Conservation (phyloP, 352 stramenopile species). For the Globisporangium alternatum region DNA sequence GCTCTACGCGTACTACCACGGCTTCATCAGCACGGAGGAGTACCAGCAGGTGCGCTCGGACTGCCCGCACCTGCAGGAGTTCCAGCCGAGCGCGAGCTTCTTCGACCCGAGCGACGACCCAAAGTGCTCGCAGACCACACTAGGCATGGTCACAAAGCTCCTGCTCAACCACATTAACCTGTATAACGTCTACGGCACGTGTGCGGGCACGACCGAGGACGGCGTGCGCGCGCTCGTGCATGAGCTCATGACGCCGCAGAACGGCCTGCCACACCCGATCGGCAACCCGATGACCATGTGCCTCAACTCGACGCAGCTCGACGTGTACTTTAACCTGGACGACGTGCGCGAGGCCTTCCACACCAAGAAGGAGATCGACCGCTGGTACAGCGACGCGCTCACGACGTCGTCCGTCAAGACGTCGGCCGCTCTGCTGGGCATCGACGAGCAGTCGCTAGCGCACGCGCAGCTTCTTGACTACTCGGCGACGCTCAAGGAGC, state of each 20-base stretch:
- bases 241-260: constrained; percentile 41
- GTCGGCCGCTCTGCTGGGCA: constrained; percentile 32
- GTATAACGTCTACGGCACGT: constrained; percentile 69
- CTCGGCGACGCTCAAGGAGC: constrained; percentile 32
- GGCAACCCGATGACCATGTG: constrained; percentile 77
- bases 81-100: constrained; percentile 21
- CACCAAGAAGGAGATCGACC: constrained; percentile 40
- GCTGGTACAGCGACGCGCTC: constrained; percentile 44
- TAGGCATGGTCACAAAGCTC: constrained; percentile 32
- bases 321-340: constrained; percentile 71
- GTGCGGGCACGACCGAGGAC: constrained; percentile 42
- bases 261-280: constrained; percentile 46
- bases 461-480: constrained; percentile 48
- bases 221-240: constrained; percentile 41
- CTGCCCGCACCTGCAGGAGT: constrained; percentile 28
- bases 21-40: constrained; percentile 36
- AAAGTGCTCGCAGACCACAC: constrained; percentile 25
- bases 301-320: constrained; percentile 44
- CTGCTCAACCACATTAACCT: constrained; percentile 52
- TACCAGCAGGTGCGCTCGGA: constrained; percentile 30
- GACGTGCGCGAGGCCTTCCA: constrained; percentile 79
- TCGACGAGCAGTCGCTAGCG: constrained; percentile 30
- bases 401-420: constrained; percentile 40
- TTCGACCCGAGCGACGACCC: constrained; percentile 17
- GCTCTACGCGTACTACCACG: constrained; percentile 54